Percentiles rank a stretch among this genome's conserved stretches.
phyloP scores from a whole-genome alignment of 352 stramenopile species.

The Pythium phragmiticola region DNA sequence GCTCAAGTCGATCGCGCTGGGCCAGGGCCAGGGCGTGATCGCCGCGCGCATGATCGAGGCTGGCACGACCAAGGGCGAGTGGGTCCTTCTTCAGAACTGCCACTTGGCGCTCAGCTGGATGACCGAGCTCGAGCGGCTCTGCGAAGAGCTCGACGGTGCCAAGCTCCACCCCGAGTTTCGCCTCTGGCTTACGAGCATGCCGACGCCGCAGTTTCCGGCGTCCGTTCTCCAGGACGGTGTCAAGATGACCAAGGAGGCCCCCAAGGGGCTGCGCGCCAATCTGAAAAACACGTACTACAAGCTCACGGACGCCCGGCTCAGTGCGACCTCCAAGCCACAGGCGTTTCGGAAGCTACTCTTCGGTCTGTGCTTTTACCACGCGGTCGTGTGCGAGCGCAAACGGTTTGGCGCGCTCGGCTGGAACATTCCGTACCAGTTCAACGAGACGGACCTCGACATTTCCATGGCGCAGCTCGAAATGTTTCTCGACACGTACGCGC shows the following conservation, averaged over 20 bases:
- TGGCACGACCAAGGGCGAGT: slow-evolving; percentile 88
- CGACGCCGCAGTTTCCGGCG: slow-evolving; percentile 84
- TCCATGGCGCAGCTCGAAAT: slow-evolving; percentile 81
- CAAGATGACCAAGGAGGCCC: slow-evolving; percentile 97
- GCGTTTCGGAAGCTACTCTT: slow-evolving; percentile 95
- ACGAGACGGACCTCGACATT: slow-evolving; percentile 95
- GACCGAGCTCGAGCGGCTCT: slow-evolving; percentile 93
- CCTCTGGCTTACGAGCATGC: slow-evolving; percentile 92
- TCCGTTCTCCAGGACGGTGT: slow-evolving; percentile 94
- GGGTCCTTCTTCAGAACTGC: slow-evolving; percentile 95
- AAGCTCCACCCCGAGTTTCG: slow-evolving; percentile 92
- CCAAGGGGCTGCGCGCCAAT: slow-evolving; percentile 92
- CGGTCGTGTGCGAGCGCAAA: slow-evolving; percentile 92
- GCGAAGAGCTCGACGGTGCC: slow-evolving; percentile 84
- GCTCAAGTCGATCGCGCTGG: slow-evolving; percentile 93
- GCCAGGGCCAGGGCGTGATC: slow-evolving; percentile 91
- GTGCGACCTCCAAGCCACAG: slow-evolving; percentile 82
- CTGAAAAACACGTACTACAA: slow-evolving; percentile 95
- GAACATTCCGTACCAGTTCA: slow-evolving; percentile 98
- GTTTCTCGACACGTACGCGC: slow-evolving; percentile 86
- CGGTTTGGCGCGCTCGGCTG: slow-evolving; percentile 94
- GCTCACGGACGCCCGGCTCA: slow-evolving; percentile 86
- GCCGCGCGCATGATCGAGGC: slow-evolving; percentile 91
- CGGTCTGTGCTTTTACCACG: slow-evolving; percentile 90
- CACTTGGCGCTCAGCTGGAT: slow-evolving; percentile 96